Conservation (phyloP, 176 grass and related monocot species). For the Paspalum vaginatum region DNA sequence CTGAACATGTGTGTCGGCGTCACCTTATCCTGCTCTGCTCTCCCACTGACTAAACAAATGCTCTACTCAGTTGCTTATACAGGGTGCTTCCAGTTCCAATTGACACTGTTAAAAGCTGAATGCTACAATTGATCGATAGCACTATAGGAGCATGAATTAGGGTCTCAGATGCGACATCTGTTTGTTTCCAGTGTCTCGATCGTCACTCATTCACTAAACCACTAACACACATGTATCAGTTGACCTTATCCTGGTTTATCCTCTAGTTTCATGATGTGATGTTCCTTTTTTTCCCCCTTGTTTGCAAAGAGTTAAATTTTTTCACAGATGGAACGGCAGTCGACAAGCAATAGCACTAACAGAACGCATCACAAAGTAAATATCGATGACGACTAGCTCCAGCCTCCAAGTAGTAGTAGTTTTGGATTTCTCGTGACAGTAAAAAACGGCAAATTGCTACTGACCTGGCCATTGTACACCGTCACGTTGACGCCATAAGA, state of each 20-base stretch:
- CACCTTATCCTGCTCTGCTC: constrained; percentile 27
- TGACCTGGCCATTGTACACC: constrained; percentile 73
- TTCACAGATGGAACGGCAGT: not conserved
- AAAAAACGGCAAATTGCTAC: not conserved
- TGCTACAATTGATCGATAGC: not conserved
- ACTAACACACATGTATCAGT: not conserved
- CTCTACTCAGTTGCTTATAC: not conserved
- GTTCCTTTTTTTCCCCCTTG: not conserved
- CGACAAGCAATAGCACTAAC: not conserved
- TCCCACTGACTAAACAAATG: not conserved
- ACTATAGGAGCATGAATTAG: not conserved
- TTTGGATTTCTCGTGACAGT: too few species aligned
- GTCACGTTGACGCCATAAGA: constrained; percentile 66
- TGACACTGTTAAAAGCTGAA: not conserved
- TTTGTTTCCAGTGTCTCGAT: not conserved
- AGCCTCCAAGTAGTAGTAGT: not conserved
- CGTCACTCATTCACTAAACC: not conserved
- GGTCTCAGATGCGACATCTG: not conserved
- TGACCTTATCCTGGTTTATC: not conserved
- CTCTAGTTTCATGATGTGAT: not conserved
- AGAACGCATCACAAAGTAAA: not conserved
- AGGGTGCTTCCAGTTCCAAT: not conserved
- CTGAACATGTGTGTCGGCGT: not conserved
- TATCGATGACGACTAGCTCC: not conserved
- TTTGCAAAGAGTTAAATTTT: not conserved